Base-by-base conservation (phyloP, 2,329 filamentous ascomycete genomes). In the Trematosphaeria pertusa region DNA sequence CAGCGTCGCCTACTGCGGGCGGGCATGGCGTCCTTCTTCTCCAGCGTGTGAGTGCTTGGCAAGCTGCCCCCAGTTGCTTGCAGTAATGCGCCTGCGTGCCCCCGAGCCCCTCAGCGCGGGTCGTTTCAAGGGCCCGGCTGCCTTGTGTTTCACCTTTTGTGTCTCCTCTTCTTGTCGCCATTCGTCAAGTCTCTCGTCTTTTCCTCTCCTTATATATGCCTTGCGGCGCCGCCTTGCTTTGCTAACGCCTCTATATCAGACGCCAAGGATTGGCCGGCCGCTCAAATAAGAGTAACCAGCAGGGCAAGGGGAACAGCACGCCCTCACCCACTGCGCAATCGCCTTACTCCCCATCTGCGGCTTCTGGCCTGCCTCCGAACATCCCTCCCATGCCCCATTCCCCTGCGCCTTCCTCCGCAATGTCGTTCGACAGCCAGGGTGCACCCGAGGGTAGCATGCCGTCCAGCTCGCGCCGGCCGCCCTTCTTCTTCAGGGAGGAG, bases 401-500 rank as follows among this genome's bases (percentile, higher is more conserved):
- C 30, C 70, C 64, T 26, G 66, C 62, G 37, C 48, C 65, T 48
- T 69, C 60, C 36, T 64, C 69, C 37, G 58, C 83, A 51, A 86
- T 90, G 73, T 83, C 86, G 38, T 83, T 87, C 76, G 86, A 88
- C 81, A 86, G 61, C 73, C 81, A 62, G 77, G 74, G 60, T 76
- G 79, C 67, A 34, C 58, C 62, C 21, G 67, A 72, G 46, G 65
- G 65, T 48, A 64, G 66, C 53, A 58, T 67, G 48, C 58, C 59
- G n/a, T 58, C 66, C 50, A 53, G 86, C 65, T 84, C 87, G 59
- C 77, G 89, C 49, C 87, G 87, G 48, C 81, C 83, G 31, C 89
- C 89, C 12, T 76, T 89, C 51, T 91, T 89, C 85, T 84, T 91
- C 64, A 87, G 89, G 64, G 81, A 87, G 45, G 77, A 84, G 52